Evolutionary conservation across 345 rosid genomes (phyloP).

Genomic region (Gossypium herbaceum): DNA sequence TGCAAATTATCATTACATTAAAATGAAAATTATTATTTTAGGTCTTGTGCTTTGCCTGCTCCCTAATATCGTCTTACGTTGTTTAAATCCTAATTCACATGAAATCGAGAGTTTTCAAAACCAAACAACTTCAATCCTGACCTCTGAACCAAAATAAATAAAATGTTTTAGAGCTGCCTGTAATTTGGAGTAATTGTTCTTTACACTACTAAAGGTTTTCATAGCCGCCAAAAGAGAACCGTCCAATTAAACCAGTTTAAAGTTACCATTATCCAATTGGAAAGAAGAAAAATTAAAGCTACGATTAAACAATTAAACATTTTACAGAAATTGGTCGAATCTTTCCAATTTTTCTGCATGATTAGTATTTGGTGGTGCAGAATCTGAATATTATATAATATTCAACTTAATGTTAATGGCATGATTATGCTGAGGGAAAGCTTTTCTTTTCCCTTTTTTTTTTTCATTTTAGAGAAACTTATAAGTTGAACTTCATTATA

Average conservation of each 20-base stretch:
- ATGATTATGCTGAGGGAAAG: background rate
- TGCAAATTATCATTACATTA: too few relatives aligned
- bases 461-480: too few relatives aligned
- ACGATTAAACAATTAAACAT: background rate
- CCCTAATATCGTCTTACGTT: too few relatives aligned
- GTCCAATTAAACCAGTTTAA: background rate
- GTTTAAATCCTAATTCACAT: too few relatives aligned
- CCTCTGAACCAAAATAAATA: too few relatives aligned
- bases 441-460: background rate
- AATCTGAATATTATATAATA: background rate
- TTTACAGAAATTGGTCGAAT: background rate
- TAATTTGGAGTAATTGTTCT: constrained; percentile 22
- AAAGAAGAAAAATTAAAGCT: background rate
- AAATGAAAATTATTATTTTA: too few relatives aligned
- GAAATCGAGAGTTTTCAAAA: too few relatives aligned
- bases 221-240: background rate
- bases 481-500: too few relatives aligned
- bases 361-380: background rate
- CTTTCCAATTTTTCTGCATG: background rate
- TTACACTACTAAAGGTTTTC: background rate
- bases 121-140: too few relatives aligned
- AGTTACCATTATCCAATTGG: background rate
- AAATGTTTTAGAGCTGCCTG: background rate
- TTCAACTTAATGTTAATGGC: background rate
- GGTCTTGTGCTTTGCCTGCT: too few relatives aligned